phyloP scores from a whole-genome alignment of 2,329 filamentous ascomycete genomes.

The Botrytis medusae region DNA sequence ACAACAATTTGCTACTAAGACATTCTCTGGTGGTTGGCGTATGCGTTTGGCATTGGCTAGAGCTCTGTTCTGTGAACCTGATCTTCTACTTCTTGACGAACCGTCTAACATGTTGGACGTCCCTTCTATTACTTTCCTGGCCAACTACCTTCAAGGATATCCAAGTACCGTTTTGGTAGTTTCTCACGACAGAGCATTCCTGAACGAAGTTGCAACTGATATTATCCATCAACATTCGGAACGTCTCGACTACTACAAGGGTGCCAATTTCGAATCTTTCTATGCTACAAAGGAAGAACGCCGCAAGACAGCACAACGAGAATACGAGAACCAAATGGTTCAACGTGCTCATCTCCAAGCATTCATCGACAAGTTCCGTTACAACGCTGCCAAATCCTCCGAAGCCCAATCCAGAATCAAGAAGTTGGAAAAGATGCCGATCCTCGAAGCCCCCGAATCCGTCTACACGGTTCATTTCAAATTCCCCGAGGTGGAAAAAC shows the following conservation, averaged over 20 bases:
- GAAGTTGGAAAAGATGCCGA: constrained; percentile 95
- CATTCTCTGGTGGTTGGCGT: constrained; percentile 98
- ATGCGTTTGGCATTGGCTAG: constrained; percentile 94
- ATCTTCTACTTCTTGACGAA: constrained; percentile 94
- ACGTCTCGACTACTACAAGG: constrained; percentile 96
- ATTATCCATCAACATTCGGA: constrained; percentile 99
- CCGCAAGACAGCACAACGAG: constrained; percentile 91
- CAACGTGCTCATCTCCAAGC: constrained; percentile 90
- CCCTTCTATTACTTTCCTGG: constrained; percentile 97
- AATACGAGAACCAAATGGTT: constrained; percentile 98
- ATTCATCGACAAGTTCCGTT: constrained; percentile 99
- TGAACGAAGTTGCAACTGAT: constrained; percentile 98
- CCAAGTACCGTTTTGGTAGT: constrained; percentile 95
- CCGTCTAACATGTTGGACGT: constrained; percentile 99
- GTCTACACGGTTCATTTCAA: constrained; percentile 97
- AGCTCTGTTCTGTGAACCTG: constrained; percentile 96
- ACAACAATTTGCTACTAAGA: constrained; percentile 91
- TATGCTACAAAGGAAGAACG: constrained; percentile 97
- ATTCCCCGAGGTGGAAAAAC: constrained; percentile 96
- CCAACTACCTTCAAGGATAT: constrained; percentile 90
- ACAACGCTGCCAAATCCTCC: constrained; percentile 97
- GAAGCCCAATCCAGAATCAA: constrained; percentile 99
- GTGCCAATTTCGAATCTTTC: constrained; percentile 95
- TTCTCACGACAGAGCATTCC: constrained; percentile 97
- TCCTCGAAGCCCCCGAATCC: constrained; percentile 83